These are phyloP conservation scores for Trichoderma erinaceum DNA, from an alignment of 495 filamentous ascomycete genomes.

Conservation along the genomic window DNA sequence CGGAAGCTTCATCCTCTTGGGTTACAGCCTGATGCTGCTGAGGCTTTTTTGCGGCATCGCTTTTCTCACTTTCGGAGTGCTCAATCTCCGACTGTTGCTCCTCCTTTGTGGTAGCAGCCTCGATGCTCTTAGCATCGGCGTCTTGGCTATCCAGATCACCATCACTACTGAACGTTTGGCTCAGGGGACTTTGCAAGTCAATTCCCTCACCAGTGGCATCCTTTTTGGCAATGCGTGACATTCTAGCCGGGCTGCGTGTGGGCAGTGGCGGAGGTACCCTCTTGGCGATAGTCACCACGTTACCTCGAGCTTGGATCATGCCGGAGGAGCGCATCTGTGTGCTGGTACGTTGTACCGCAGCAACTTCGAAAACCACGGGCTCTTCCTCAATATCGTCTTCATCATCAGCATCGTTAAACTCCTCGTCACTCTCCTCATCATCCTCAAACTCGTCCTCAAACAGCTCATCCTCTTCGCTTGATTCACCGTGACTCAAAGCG, in stretches of 20 bases:
- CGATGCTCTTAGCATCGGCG: neutral
- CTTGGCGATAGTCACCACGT: constrained; percentile 68
- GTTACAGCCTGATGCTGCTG: neutral
- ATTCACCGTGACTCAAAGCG: constrained; percentile 24
- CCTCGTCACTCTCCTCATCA: constrained; percentile 26
- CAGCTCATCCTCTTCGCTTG: constrained; percentile 20
- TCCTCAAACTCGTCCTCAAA: constrained; percentile 29
- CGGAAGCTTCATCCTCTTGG: neutral
- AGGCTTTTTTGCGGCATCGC: neutral
- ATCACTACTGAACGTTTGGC: constrained; percentile 24
- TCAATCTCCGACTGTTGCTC: constrained; percentile 2
- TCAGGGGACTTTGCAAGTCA: constrained; percentile 26
- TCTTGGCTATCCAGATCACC: constrained; percentile 1
- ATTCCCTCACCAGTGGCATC: constrained; percentile 28
- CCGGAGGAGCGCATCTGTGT: constrained; percentile 46
- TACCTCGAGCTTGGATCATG: constrained; percentile 46
- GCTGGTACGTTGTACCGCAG: constrained; percentile 42
- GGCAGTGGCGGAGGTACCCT: constrained; percentile 60
- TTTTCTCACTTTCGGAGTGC: neutral
- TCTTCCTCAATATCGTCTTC: constrained; percentile 44
- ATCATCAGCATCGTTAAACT: constrained; percentile 41
- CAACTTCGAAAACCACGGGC: constrained; percentile 47
- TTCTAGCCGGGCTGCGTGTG: constrained; percentile 50
- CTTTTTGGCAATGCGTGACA: constrained; percentile 34
- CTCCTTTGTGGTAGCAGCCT: neutral